Evolutionary conservation across 164 flowering plant species (phyloP).

Genomic region (Paratinospora sagittata): DNA sequence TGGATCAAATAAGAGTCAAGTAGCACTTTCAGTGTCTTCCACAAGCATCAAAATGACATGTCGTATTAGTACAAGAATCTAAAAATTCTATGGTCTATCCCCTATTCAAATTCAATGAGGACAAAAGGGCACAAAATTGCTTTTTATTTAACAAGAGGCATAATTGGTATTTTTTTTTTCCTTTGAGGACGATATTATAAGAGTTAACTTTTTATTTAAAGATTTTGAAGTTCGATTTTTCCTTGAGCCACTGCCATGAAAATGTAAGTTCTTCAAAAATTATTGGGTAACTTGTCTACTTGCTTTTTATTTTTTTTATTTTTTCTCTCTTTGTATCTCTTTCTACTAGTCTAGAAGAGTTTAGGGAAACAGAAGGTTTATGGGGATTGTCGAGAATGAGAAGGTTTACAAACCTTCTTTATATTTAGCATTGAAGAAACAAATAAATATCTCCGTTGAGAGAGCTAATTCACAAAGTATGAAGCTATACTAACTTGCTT

Average conservation of each 20-base stretch:
- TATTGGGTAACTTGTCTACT: too few species aligned
- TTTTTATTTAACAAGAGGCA: background rate
- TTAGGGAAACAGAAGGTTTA: too few species aligned
- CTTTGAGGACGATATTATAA: background rate
- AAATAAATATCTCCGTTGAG: background rate
- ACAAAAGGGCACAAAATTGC: background rate
- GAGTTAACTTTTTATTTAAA: background rate
- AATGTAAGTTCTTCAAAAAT: too few species aligned
- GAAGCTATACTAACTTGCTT: background rate
- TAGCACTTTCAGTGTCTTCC: background rate
- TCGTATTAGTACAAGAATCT: background rate
- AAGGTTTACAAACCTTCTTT: too few species aligned
- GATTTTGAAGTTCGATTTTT: background rate
- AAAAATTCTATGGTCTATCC: background rate
- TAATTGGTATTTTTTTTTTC: background rate
- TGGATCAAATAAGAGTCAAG: too few species aligned
- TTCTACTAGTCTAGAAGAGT: too few species aligned
- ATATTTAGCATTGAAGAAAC: background rate
- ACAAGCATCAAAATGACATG: background rate
- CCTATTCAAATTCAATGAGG: background rate
- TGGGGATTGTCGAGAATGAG: too few species aligned
- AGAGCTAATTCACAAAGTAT: background rate
- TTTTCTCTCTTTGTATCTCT: too few species aligned
- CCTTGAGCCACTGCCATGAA: too few species aligned
- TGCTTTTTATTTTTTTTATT: too few species aligned